Conservation (phyloP, 257 asterid species). For the Solanum corneliomulleri region DNA sequence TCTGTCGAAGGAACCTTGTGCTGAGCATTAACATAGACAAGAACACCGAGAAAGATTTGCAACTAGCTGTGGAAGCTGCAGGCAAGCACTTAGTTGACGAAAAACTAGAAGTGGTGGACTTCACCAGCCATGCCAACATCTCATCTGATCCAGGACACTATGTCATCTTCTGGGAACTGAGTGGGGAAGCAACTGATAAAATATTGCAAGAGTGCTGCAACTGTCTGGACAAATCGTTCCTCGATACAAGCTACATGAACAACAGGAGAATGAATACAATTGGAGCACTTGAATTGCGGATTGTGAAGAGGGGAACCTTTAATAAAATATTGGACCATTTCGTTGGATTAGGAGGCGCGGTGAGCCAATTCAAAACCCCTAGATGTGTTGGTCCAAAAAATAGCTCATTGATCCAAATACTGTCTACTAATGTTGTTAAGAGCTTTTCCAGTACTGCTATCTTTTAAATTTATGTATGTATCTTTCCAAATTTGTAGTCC, state of each 20-base stretch:
- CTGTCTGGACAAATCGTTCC: conserved; percentile 63
- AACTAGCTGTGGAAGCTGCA: conserved; percentile 70
- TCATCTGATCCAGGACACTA: conserved; percentile 64
- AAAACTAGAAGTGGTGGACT: conserved; percentile 73
- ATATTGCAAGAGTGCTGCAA: conserved; percentile 68
- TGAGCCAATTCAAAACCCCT: conserved; percentile 95
- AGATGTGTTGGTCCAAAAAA: conserved; percentile 68
- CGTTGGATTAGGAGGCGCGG: conserved; percentile 85
- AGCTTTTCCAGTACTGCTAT: conserved; percentile 68
- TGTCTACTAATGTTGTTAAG: conserved; percentile 33
- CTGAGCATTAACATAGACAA: conserved; percentile 86
- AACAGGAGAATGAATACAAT: conserved; percentile 57
- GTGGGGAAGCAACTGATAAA: conserved; percentile 48
- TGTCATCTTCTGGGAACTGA: conserved; percentile 74
- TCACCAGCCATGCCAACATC: conserved; percentile 62
- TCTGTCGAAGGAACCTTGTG: conserved; percentile 75
- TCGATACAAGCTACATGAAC: conserved; percentile 69
- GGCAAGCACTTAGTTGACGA: conserved; percentile 36
- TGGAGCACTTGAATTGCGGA: conserved; percentile 59
- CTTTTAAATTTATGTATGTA: background rate
- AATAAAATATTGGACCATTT: conserved; percentile 79
- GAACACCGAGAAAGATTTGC: conserved; percentile 87
- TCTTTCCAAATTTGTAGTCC: background rate
- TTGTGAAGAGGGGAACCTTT: conserved; percentile 65
- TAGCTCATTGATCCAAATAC: conserved; percentile 43